Base-by-base conservation (phyloP, 495 filamentous ascomycete genomes). In the Echria macrotheca region DNA sequence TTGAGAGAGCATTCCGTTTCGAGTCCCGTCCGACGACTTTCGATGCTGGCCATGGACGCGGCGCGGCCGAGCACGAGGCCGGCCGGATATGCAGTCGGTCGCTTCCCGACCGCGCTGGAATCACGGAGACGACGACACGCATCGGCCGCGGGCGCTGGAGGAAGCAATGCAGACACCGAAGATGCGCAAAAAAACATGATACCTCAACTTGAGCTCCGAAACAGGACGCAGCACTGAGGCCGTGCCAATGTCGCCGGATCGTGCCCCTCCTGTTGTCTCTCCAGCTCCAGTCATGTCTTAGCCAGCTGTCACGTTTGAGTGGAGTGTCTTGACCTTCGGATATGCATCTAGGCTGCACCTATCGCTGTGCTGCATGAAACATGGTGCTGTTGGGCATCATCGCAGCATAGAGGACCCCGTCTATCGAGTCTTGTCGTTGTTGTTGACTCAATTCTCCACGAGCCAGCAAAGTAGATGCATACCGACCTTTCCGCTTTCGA, bases 361-460 rank as follows among this genome's bases (percentile, higher is more conserved):
- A 37, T 45, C 23, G 49, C 24, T 45, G 29, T 17, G 23, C 26
- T 45, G 49, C 40, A 52, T 52, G 40, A 38, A 41, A 28, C n/a
- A 10, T 4, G 25, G 8, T 12, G 18, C 15, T 42, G 51, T 54
- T 54, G 51, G 51, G 51, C 51, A 54, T 36, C 51, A 49, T 47
- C 44, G 42, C 43, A 33, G 48, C 22, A 26, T 41, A 11, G 29
- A 10, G 31, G 23, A 18, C 40, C 21, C 39, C 32, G 17, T 52
- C 35, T 48, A 24, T 17, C 31, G 23, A 39, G 9, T 9, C 22
- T 31, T 32, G 33, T 19, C 7, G 9, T 44, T 32, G 19, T 44
- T 14, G n/a, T 52, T 32, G 49, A 51, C 40, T 44, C 50, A 37
- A 47, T 23, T 21, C 19, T 21, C 43, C 21, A 17, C n/a, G 36